A percentile compares a stretch with the other conserved stretches of the same genome.
phyloP scores from a whole-genome alignment of 2,329 filamentous ascomycete species.

The Apiospora sp. region DNA sequence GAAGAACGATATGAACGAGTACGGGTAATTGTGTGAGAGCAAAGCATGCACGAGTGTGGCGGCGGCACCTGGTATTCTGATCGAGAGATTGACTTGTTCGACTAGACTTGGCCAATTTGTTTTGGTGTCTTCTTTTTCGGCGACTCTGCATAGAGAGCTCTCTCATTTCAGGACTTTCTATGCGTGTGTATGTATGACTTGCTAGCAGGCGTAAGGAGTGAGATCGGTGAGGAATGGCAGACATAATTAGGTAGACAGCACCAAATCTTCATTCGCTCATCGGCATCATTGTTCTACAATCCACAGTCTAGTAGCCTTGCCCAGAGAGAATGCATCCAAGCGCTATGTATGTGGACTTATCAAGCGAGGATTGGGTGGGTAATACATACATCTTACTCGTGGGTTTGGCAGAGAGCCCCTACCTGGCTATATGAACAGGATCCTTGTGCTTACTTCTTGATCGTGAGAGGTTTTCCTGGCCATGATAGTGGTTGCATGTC shows the following conservation, averaged over 20 bases:
- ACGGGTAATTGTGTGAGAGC: slow-evolving; percentile 5
- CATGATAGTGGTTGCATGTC: background rate
- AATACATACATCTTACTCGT: background rate
- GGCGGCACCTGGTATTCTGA: background rate
- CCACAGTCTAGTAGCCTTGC: background rate
- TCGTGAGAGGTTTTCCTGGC: background rate
- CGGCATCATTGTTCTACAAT: background rate
- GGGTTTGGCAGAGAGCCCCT: background rate
- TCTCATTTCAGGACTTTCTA: background rate
- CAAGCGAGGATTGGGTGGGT: background rate
- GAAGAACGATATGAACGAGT: slow-evolving; percentile 18
- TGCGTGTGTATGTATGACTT: slow-evolving; percentile 6
- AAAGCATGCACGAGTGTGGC: background rate
- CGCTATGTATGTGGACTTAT: background rate
- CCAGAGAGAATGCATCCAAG: background rate
- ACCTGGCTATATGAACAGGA: background rate
- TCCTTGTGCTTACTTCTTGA: background rate
- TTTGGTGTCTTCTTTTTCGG: background rate
- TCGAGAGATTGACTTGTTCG: slow-evolving; percentile 14
- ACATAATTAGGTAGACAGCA: slow-evolving; percentile 10
- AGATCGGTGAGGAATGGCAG: background rate
- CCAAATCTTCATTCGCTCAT: background rate
- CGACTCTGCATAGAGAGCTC: background rate
- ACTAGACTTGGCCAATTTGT: background rate
- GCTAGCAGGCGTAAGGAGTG: slow-evolving; percentile 8